Percentiles rank a stretch among this genome's conserved stretches.
These are phyloP conservation scores for Cutaneotrichosporon dermatis DNA, from an alignment of 1,284 basidiomycete genomes.

Conservation along the genomic window DNA sequence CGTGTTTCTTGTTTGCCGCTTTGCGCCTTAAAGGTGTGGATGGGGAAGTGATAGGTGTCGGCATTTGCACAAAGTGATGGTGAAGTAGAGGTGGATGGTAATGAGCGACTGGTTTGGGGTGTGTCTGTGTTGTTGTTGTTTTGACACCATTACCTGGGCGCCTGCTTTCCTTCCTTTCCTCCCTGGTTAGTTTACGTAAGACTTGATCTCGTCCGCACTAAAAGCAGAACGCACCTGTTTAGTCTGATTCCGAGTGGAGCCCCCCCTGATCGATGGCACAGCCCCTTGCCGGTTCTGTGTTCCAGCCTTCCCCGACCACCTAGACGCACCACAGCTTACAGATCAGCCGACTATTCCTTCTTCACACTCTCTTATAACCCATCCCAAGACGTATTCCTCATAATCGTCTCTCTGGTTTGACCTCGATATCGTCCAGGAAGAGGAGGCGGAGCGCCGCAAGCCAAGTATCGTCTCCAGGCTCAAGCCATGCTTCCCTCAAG, in stretches of 20 bases:
- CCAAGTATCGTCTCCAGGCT: neutral
- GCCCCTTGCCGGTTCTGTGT: too few relatives aligned
- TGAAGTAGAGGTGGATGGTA: neutral
- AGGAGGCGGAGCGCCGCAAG: too few relatives aligned
- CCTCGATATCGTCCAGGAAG: too few relatives aligned
- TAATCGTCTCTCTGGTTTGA: too few relatives aligned
- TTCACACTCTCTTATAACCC: neutral
- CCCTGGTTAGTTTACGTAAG: neutral
- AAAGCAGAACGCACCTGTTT: too few relatives aligned
- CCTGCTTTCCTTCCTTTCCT: neutral
- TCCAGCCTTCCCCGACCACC: too few relatives aligned
- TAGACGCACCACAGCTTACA: too few relatives aligned
- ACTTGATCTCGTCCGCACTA: too few relatives aligned
- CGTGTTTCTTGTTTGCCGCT: constrained; percentile 6
- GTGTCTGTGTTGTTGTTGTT: constrained; percentile 1
- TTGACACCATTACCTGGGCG: neutral
- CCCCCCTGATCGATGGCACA: neutral
- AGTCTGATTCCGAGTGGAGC: neutral
- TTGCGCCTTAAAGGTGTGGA: constrained; percentile 10
- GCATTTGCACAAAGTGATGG: constrained; percentile 1
- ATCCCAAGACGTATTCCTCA: too few relatives aligned
- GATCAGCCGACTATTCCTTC: neutral
- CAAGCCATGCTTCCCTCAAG: neutral
- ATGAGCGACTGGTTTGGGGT: neutral
- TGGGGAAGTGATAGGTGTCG: constrained; percentile 5